Evolutionary conservation across 2,329 filamentous ascomycete species (phyloP).

Genomic region (Ceratocystis lukuohia): DNA sequence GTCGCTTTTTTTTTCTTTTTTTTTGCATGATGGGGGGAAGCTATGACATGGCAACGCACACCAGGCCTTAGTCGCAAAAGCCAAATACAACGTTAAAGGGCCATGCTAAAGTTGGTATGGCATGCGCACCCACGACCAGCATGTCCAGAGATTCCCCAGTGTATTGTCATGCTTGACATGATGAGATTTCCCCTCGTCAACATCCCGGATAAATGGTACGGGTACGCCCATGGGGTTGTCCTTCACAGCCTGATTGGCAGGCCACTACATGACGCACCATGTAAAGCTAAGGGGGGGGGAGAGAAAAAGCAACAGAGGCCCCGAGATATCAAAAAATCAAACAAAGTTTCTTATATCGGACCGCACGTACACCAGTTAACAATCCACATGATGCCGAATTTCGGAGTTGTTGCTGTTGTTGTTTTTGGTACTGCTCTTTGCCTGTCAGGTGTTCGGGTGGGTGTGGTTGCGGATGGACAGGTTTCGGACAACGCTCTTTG

Average conservation of each 20-base stretch:
- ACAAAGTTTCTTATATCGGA: neutral
- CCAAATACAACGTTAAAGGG: neutral
- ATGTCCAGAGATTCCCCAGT: neutral
- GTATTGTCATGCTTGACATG: neutral
- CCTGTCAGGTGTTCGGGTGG: too few species aligned
- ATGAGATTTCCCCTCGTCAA: neutral
- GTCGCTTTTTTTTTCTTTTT: neutral
- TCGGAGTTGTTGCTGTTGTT: conserved; percentile 10
- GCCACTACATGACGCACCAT: neutral
- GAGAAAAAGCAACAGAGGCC: neutral
- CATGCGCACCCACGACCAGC: neutral
- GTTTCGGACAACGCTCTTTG: conserved; percentile 6
- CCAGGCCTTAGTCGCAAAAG: neutral
- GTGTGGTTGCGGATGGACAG: conserved; percentile 15
- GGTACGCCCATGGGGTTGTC: neutral
- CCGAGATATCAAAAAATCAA: neutral
- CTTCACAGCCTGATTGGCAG: conserved; percentile 1
- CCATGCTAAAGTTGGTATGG: too few species aligned
- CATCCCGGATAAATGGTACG: neutral
- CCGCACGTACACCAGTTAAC: conserved; percentile 76
- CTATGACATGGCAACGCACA: neutral
- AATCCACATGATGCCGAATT: conserved; percentile 62
- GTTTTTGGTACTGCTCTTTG: neutral
- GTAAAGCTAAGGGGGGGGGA: neutral
- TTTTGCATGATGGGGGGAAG: neutral